Percentiles rank a stretch among this genome's conserved stretches.
phyloP scores from a whole-genome alignment of 2,329 filamentous ascomycete genomes.

The Aureobasidium sp. region DNA sequence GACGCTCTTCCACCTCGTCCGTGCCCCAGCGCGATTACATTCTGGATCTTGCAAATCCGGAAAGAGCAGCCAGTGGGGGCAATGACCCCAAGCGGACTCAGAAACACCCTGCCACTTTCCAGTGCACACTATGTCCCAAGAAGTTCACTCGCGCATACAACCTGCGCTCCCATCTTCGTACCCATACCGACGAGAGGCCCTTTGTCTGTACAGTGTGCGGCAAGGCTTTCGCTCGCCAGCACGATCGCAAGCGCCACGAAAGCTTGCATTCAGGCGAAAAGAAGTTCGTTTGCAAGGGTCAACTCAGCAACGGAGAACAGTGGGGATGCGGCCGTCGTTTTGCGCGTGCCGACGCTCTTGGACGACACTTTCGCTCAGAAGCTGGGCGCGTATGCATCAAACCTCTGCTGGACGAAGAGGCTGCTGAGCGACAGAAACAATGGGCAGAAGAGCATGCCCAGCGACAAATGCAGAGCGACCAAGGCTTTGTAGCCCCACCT shows the following conservation, averaged over 20 bases:
- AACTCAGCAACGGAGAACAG: constrained; percentile 68
- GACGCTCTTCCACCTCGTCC: constrained; percentile 43
- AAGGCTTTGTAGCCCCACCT: constrained; percentile 30
- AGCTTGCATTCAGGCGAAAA: constrained; percentile 94
- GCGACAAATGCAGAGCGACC: constrained; percentile 52
- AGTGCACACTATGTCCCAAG: constrained; percentile 88
- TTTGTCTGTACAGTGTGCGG: constrained; percentile 96
- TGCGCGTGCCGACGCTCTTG: constrained; percentile 87
- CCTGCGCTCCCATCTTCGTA: constrained; percentile 85
- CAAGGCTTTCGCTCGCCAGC: constrained; percentile 94
- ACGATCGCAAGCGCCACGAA: constrained; percentile 95
- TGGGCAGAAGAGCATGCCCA: constrained; percentile 52
- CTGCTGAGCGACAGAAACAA: constrained; percentile 65
- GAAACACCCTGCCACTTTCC: constrained; percentile 95
- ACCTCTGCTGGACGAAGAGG: constrained; percentile 91
- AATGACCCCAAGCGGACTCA: constrained; percentile 70
- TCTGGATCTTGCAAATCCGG: constrained; percentile 81
- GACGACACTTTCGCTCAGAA: constrained; percentile 79
- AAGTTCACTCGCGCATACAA: constrained; percentile 96
- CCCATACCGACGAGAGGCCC: constrained; percentile 92
- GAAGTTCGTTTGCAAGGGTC: constrained; percentile 94
- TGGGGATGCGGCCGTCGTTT: constrained; percentile 95
- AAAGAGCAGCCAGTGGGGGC: constrained; percentile 60
- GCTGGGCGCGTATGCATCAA: constrained; percentile 95
- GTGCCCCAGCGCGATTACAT: constrained; percentile 59